Conservation (phyloP, 768 basidiomycete genomes). For the Boletus reticulatus region DNA sequence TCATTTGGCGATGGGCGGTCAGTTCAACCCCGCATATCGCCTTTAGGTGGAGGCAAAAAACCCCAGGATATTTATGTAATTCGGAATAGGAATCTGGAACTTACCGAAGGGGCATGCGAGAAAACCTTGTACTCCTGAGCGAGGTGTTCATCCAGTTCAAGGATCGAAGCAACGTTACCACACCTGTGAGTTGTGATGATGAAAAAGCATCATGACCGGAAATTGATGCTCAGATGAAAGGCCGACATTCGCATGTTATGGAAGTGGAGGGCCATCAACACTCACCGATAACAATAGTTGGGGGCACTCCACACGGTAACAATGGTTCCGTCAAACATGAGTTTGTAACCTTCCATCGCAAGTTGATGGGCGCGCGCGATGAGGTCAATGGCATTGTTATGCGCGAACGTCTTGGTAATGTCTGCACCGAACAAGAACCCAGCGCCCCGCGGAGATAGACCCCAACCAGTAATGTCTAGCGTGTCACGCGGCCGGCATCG, state of each 20-base stretch:
- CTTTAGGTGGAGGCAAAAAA: constrained; percentile 13
- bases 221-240: constrained; percentile 21
- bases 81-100: constrained; percentile 27
- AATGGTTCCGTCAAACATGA: constrained; percentile 94
- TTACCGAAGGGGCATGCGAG: constrained; percentile 80
- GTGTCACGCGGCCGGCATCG: not conserved
- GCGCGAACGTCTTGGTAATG: constrained; percentile 86
- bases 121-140: constrained; percentile 97
- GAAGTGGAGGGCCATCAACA: constrained; percentile 16
- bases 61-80: constrained; percentile 17
- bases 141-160: constrained; percentile 91
- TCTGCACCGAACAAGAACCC: constrained; percentile 94
- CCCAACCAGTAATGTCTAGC: constrained; percentile 90
- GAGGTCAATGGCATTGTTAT: constrained; percentile 89
- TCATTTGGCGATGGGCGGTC: constrained; percentile 3
- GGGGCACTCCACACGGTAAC: constrained; percentile 99
- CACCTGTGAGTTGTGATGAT: constrained; percentile 51
- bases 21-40: constrained; percentile 27
- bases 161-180: constrained; percentile 93
- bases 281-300: constrained; percentile 96
- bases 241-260: constrained; percentile 11
- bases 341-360: constrained; percentile 96
- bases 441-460: constrained; percentile 94
- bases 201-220: constrained; percentile 19
- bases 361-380: constrained; percentile 97